phyloP scores from a whole-genome alignment of 257 asterid genomes.

The Penstemon davidsonii region DNA sequence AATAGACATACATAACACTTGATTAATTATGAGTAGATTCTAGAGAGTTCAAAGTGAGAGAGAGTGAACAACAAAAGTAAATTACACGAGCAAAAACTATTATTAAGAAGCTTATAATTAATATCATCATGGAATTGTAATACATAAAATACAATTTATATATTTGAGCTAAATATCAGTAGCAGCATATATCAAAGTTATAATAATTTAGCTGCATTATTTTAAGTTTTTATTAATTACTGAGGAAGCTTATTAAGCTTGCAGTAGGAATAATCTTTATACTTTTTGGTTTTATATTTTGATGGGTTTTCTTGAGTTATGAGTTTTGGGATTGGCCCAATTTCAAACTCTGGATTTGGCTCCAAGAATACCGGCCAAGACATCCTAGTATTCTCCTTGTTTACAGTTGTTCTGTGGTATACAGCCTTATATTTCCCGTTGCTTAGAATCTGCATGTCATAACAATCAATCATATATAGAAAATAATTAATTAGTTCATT shows the following conservation, averaged over 20 bases:
- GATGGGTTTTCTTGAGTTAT: slow-evolving; percentile 42
- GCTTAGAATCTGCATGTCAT: slow-evolving; percentile 54
- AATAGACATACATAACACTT: too few species aligned
- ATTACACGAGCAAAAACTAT: too few species aligned
- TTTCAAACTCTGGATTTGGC: slow-evolving; percentile 60
- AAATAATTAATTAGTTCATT: too few species aligned
- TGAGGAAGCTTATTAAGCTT: slow-evolving; percentile 84
- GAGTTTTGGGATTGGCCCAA: slow-evolving; percentile 64
- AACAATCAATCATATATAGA: neutral
- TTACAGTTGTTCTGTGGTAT: slow-evolving; percentile 58
- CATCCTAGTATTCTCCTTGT: slow-evolving; percentile 68
- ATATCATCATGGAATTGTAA: too few species aligned
- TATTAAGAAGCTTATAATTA: too few species aligned
- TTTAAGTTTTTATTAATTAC: slow-evolving; percentile 22
- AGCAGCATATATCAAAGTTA: too few species aligned
- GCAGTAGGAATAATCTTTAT: slow-evolving; percentile 63
- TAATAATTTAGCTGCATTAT: too few species aligned
- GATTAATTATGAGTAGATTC: too few species aligned
- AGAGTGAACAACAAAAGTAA: too few species aligned
- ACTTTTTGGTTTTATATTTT: slow-evolving; percentile 64
- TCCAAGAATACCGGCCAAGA: slow-evolving; percentile 84
- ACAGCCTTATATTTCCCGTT: slow-evolving; percentile 73
- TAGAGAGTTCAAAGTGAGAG: too few species aligned
- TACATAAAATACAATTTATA: too few species aligned
- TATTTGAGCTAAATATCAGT: too few species aligned